Conservation (phyloP, 2,329 filamentous ascomycete genomes). For the Huntiella savannae region DNA sequence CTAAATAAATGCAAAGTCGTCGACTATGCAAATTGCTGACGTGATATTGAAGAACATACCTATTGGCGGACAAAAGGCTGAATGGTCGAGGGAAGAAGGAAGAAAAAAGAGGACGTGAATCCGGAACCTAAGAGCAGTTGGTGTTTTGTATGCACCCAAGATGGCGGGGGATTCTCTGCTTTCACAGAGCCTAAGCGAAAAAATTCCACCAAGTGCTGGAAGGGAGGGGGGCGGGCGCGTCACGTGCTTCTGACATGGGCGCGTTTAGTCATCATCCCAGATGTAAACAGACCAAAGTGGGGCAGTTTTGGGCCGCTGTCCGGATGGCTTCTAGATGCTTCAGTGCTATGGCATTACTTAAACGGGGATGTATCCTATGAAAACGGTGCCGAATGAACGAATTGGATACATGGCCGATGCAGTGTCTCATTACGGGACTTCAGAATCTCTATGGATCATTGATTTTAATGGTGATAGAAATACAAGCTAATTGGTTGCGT, state of each 20-base stretch:
- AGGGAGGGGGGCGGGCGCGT: slow-evolving; percentile 6
- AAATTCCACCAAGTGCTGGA: slow-evolving; percentile 8
- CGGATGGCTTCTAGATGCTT: too few relatives aligned
- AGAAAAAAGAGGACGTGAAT: slow-evolving; percentile 11
- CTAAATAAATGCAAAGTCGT: not conserved
- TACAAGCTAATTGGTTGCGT: too few relatives aligned
- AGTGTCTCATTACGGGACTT: too few relatives aligned
- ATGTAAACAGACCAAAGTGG: slow-evolving; percentile 3
- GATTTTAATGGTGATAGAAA: too few relatives aligned
- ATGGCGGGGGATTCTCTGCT: slow-evolving; percentile 11
- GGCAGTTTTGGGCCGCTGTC: not conserved
- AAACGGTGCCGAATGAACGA: too few relatives aligned
- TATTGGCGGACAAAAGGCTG: slow-evolving; percentile 11
- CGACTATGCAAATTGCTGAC: not conserved
- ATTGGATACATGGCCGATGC: too few relatives aligned
- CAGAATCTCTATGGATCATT: too few relatives aligned
- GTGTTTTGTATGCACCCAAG: slow-evolving; percentile 12
- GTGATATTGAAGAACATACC: slow-evolving; percentile 2
- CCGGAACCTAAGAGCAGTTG: slow-evolving; percentile 10
- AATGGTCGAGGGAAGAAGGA: slow-evolving; percentile 7
- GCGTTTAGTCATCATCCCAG: slow-evolving; percentile 9
- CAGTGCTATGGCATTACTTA: too few relatives aligned
- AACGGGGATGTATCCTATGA: too few relatives aligned
- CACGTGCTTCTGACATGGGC: slow-evolving; percentile 9
- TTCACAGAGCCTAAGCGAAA: slow-evolving; percentile 9